Evolutionary conservation across 116 monocot genomes (phyloP).

Genomic region (Dioscorea cayenensis): DNA sequence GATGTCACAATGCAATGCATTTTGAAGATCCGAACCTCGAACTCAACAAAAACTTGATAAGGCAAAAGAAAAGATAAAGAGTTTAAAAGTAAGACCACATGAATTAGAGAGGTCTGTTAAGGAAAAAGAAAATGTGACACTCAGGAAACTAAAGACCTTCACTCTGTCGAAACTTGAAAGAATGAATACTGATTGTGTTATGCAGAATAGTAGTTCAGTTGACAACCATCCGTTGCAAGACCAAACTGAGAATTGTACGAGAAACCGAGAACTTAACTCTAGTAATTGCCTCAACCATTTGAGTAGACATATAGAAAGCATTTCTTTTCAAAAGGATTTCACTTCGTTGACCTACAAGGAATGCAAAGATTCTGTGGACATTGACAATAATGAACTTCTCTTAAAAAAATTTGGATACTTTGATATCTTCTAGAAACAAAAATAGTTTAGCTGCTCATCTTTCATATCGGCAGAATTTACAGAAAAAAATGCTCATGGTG

Average conservation of each 20-base stretch:
- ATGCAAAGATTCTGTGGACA: conserved; percentile 21
- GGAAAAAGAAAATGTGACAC: conserved; percentile 55
- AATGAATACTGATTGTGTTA: neutral
- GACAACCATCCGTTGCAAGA: neutral
- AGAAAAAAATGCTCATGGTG: neutral
- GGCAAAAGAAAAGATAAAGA: conserved; percentile 74
- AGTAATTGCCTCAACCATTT: conserved; percentile 3
- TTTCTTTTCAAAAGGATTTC: conserved; percentile 6
- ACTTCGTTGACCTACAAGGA: conserved; percentile 10
- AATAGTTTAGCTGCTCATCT: neutral
- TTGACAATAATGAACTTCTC: conserved; percentile 17
- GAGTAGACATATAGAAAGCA: conserved; percentile 1
- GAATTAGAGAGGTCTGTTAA: conserved; percentile 68
- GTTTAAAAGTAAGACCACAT: conserved; percentile 56
- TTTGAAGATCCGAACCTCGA: conserved; percentile 75
- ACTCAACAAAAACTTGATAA: conserved; percentile 61
- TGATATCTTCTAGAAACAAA: conserved; percentile 3
- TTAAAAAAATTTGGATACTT: conserved; percentile 16
- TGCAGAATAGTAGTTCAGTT: neutral
- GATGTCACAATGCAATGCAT: too few relatives aligned
- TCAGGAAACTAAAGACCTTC: conserved; percentile 52
- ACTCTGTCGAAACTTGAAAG: conserved; percentile 24
- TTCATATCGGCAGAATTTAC: neutral
- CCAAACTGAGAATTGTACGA: conserved; percentile 2
- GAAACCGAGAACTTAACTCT: conserved; percentile 1